Evolutionary conservation across 805 yeast genomes (phyloP).

Genomic region (Teunomyces aglyptinius): DNA sequence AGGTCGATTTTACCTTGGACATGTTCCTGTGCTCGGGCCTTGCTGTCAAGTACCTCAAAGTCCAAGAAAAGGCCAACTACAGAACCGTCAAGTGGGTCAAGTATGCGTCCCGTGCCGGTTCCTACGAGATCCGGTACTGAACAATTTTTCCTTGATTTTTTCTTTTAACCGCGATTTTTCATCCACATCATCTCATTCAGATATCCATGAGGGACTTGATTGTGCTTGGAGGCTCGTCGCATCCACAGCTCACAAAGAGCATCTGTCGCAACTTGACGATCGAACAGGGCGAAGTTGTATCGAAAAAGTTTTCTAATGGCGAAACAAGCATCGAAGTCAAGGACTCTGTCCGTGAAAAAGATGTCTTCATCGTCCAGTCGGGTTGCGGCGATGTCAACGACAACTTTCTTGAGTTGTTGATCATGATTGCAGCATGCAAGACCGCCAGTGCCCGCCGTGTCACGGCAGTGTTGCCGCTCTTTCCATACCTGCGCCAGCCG

Average conservation of each 20-base stretch:
- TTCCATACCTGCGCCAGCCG: constrained; percentile 95
- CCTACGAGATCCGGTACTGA: constrained; percentile 73
- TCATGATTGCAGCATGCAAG: constrained; percentile 88
- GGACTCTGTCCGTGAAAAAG: constrained; percentile 93
- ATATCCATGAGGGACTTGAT: constrained; percentile 74
- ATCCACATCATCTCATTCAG: background rate
- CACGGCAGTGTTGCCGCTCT: constrained; percentile 88
- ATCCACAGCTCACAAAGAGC: constrained; percentile 69
- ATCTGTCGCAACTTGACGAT: constrained; percentile 80
- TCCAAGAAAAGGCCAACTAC: constrained; percentile 58
- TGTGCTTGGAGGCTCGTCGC: constrained; percentile 88
- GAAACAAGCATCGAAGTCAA: constrained; percentile 85
- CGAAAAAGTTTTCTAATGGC: constrained; percentile 78
- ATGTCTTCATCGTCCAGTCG: constrained; percentile 84
- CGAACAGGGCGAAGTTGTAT: constrained; percentile 62
- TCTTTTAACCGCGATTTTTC: no score
- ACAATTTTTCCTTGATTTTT: no score
- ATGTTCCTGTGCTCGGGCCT: constrained; percentile 80
- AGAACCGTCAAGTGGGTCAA: constrained; percentile 85
- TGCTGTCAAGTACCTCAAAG: constrained; percentile 67
- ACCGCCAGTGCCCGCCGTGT: constrained; percentile 86
- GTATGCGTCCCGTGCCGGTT: constrained; percentile 72
- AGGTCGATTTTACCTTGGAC: constrained; percentile 62
- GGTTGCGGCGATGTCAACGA: constrained; percentile 91
- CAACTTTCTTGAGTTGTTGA: constrained; percentile 75